Evolutionary conservation across 768 basidiomycete genomes (phyloP).

Genomic region (Daedaleopsis nitida): DNA sequence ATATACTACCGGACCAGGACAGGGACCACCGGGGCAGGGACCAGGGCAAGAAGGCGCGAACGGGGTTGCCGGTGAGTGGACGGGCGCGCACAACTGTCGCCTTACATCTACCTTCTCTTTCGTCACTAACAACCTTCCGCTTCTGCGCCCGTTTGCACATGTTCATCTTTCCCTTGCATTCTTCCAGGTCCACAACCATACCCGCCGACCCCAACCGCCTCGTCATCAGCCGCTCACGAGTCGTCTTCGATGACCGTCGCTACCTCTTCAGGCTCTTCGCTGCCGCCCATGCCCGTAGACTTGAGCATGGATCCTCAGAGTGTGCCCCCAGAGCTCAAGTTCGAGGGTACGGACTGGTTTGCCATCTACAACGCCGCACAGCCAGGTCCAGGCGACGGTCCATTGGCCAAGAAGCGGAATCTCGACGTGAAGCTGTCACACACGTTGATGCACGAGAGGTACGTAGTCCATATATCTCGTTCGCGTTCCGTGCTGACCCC

Average conservation of each 20-base stretch:
- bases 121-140: background rate
- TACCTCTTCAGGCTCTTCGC: slow-evolving; percentile 7
- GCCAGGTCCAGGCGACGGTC: slow-evolving; percentile 13
- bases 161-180: background rate
- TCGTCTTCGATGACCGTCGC: slow-evolving; percentile 25
- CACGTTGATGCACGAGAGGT: slow-evolving; percentile 92
- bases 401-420: slow-evolving; percentile 50
- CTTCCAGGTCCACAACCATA: slow-evolving; percentile 21
- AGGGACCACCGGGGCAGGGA: slow-evolving; percentile 15
- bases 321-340: slow-evolving; percentile 59
- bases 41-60: slow-evolving; percentile 19
- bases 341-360: slow-evolving; percentile 87
- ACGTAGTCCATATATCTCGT: slow-evolving; percentile 18
- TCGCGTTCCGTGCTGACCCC: background rate
- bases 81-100: background rate
- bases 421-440: slow-evolving; percentile 83
- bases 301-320: slow-evolving; percentile 40
- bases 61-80: slow-evolving; percentile 20
- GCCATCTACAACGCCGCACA: slow-evolving; percentile 72
- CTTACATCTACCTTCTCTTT: background rate
- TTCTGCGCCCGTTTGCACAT: background rate
- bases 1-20: slow-evolving; percentile 15
- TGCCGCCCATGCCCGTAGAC: slow-evolving; percentile 20
- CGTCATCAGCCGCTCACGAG: slow-evolving; percentile 31
- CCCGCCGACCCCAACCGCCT: slow-evolving; percentile 30